A percentile compares a stretch with the other conserved stretches of the same genome.
Evolutionary conservation across 164 flowering plant genomes (phyloP).

Genomic region (Vitis amurensis): DNA sequence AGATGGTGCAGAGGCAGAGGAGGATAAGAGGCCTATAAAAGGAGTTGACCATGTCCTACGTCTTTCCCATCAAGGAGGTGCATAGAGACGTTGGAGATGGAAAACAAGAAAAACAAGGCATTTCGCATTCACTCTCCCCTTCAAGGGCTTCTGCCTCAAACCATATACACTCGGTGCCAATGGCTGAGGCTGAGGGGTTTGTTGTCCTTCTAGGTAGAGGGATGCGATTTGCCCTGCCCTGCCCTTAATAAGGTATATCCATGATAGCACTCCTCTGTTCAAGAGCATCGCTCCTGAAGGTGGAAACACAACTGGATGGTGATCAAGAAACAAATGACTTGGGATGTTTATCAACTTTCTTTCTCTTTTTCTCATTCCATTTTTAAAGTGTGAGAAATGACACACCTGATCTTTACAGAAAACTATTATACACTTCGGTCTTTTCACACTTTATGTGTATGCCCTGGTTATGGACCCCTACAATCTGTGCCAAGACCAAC

Average conservation of each 20-base stretch:
- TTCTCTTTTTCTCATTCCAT: conserved; percentile 6
- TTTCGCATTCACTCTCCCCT: conserved; percentile 3
- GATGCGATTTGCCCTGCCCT: not conserved
- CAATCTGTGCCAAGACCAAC: not conserved
- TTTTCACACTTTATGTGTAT: not conserved
- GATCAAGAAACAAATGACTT: not conserved
- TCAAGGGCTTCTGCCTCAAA: conserved; percentile 6
- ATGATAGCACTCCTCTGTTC: not conserved
- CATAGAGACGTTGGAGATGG: not conserved
- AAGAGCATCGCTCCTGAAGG: not conserved
- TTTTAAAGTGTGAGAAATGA: not conserved
- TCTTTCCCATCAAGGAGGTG: not conserved
- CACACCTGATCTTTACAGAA: conserved; percentile 13
- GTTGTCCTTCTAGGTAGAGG: not conserved
- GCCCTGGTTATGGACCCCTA: not conserved
- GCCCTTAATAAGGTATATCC: not conserved
- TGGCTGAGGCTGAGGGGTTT: not conserved
- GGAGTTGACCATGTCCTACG: not conserved
- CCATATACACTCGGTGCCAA: not conserved
- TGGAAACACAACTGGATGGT: not conserved
- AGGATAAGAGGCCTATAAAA: not conserved
- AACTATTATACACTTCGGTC: not conserved
- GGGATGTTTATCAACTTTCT: not conserved
- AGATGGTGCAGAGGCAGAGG: not conserved
- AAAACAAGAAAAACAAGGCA: not conserved